Conservation (phyloP, 768 basidiomycete species). For the Leccinellum rugosiceps region DNA sequence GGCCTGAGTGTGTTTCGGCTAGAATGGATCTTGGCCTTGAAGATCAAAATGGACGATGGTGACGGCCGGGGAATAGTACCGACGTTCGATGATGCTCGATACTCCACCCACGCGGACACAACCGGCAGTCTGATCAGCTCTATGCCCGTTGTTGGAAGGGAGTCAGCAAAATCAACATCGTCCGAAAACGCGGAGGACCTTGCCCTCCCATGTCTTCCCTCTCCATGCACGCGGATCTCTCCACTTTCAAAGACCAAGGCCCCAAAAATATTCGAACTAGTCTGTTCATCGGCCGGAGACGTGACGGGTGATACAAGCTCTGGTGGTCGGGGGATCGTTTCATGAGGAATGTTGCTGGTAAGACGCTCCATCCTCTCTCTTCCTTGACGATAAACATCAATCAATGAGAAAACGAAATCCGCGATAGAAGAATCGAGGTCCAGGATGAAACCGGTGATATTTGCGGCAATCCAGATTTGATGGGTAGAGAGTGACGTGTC, state of each 20-base stretch:
- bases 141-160: conserved; percentile 43
- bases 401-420: conserved; percentile 72
- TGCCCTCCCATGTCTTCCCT: conserved; percentile 38
- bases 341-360: conserved; percentile 51
- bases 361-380: conserved; percentile 73
- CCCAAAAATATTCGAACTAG: conserved; percentile 59
- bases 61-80: conserved; percentile 32
- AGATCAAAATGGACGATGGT: conserved; percentile 63
- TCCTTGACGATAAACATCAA: conserved; percentile 82
- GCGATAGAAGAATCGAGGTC: conserved; percentile 82
- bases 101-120: conserved; percentile 82
- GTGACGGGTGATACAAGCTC: conserved; percentile 4
- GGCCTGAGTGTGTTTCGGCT: conserved; percentile 85
- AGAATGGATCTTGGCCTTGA: conserved; percentile 86
- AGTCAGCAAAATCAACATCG: conserved; percentile 53
- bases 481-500: conserved; percentile 46
- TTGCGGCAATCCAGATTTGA: conserved; percentile 59
- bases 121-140: conserved; percentile 74
- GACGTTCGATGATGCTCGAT: conserved; percentile 53
- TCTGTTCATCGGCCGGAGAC: conserved; percentile 22
- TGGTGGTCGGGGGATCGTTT: neutral
- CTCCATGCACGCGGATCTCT: conserved; percentile 70
- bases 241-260: conserved; percentile 83
- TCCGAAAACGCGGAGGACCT: conserved; percentile 38
- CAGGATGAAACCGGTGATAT: conserved; percentile 80